Base-by-base conservation (phyloP, 306 rosid species). In the Lathyrus sativus region DNA sequence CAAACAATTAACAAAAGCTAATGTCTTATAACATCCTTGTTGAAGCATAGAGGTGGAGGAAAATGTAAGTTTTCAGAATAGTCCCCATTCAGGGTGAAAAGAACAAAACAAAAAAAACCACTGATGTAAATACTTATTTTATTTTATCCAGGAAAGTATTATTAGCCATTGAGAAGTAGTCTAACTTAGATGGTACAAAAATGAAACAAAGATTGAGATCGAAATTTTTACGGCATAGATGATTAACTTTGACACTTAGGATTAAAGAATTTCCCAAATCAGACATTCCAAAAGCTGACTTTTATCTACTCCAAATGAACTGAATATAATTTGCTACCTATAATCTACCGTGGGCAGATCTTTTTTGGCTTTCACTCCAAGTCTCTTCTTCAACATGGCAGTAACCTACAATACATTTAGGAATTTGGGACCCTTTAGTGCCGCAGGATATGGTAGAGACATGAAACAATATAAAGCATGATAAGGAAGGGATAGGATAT, bases 341-440 rank as follows among this genome's bases (percentile, higher is more conserved):
- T 86, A 93, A 76, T 88, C 95, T 60, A 90, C 91, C 85, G 60
- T 64, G 69, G 88, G 84, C 46, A 86, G 82, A 14, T 64, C 70
- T 73, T 86, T 85, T 64, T 86, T 89, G 44, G 74, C 78, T 63
- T 83, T 66, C 72, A 93, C 73, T 62, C 89, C 89, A 45, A 90
- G 89, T 78, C 86, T 90, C 70, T 85, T 86, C 84, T 77, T 86
- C 85, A 93, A 64, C 88, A 74, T 78, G 72, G 85, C 65, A 75
- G 79, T 83, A 78, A 93, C 86, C 97, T 90, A 87, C 74, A 74
- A 78, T 78, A 78, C 60, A 68, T 51, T 49, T 37, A 50, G 39
- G 39, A 7, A 35, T 6, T 35, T 35, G 6, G 39, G 9, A 35
- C 39, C 39, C 7, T 35, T 35, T 6, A 35, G 39, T 35, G 9